phyloP scores from a whole-genome alignment of 2,329 filamentous ascomycete species.

The Xylaria polymorpha region DNA sequence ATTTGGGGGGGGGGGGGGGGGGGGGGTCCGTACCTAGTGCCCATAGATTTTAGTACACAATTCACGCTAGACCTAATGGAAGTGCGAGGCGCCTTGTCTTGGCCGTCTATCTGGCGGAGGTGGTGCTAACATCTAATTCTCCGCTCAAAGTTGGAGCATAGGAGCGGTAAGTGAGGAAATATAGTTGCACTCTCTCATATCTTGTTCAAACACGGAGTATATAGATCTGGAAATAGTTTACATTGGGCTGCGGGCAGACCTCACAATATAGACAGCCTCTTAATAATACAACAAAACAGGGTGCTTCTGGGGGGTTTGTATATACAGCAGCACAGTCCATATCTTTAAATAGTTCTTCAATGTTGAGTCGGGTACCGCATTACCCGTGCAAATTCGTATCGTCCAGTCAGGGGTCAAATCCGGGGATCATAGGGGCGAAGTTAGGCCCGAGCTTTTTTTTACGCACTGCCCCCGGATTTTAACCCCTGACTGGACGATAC shows the following conservation, averaged over 20 bases:
- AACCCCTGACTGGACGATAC: too few species aligned
- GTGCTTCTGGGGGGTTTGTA: too few species aligned
- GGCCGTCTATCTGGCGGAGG: neutral
- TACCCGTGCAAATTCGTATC: too few species aligned
- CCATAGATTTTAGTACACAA: neutral
- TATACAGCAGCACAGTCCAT: too few species aligned
- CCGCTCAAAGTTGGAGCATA: neutral
- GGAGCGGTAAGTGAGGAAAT: constrained; percentile 1
- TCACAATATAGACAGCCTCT: neutral
- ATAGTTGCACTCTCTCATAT: neutral
- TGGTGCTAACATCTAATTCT: neutral
- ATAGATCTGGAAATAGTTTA: neutral
- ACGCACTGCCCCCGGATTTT: too few species aligned
- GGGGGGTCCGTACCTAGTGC: neutral
- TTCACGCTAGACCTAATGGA: neutral
- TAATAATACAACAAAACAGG: neutral
- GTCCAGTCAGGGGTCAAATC: too few species aligned
- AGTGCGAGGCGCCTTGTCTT: neutral
- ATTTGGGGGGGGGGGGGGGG: neutral
- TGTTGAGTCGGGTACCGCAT: too few species aligned
- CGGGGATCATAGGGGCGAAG: too few species aligned
- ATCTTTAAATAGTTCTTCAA: neutral
- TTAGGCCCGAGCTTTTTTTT: too few species aligned
- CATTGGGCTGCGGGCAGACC: neutral
- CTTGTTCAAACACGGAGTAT: neutral